These are phyloP conservation scores for Termitomyces sp. DNA, from an alignment of 768 basidiomycete genomes.

Conservation along the genomic window DNA sequence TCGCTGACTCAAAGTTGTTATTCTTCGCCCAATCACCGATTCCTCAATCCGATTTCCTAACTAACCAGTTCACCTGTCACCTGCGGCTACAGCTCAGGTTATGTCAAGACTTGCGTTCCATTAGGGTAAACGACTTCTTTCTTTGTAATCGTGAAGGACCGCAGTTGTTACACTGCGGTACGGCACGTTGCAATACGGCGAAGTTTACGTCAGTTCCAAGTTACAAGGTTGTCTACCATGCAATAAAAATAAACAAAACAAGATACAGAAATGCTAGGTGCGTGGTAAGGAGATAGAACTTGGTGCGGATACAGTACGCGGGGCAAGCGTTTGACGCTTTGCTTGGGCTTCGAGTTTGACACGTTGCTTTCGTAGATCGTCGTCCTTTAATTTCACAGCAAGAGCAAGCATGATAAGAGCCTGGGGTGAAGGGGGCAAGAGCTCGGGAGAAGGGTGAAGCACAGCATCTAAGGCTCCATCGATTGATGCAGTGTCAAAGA, in stretches of 20 bases:
- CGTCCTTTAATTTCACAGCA: constrained; percentile 72
- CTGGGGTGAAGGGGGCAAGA: constrained; percentile 56
- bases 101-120: background rate
- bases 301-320: constrained; percentile 21
- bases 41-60: background rate
- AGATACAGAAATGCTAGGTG: background rate
- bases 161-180: background rate
- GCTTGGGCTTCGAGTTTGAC: constrained; percentile 70
- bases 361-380: constrained; percentile 71
- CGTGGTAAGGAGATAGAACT: constrained; percentile 20
- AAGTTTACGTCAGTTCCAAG: background rate
- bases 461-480: constrained; percentile 44
- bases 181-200: background rate
- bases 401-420: constrained; percentile 54
- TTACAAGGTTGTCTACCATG: background rate
- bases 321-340: constrained; percentile 48
- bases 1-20: background rate
- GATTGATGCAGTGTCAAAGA: constrained; percentile 47
- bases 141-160: background rate
- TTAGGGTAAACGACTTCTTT: background rate
- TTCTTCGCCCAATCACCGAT: background rate
- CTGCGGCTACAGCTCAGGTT: background rate
- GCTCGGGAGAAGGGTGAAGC: constrained; percentile 40
- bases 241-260: background rate
- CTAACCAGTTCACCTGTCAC: background rate